Base-by-base conservation (phyloP, 2,329 filamentous ascomycete species). In the Fusarium vanettenii region DNA sequence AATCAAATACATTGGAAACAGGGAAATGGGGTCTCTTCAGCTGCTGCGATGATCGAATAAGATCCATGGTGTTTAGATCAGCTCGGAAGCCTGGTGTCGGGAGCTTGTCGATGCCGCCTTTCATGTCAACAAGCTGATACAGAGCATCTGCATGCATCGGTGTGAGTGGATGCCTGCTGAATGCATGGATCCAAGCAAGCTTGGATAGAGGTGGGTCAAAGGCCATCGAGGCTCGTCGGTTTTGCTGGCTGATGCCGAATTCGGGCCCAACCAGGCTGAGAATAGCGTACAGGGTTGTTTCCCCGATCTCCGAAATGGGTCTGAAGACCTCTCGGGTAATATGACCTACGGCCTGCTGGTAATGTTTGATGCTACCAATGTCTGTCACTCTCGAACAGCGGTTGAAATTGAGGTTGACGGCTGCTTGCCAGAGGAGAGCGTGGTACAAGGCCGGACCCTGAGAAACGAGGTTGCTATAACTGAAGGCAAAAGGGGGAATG, bases 371-470 rank as follows among this genome's bases (percentile, higher is more conserved):
- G 22, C 56, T 59, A 6, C 35, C 56, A 1, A 59, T 18, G 2
- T 59, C 56, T 2, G 56, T 59, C 18, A 59, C 56, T 5, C 25
- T n/a, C 2, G 56, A 59, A 20, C 22, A 27, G 5, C 33, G 4
- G 56, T 59, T 59, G 56, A 59, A 59, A 35, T 59, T 59, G 20
- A 59, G 56, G 22, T 59, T 59, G 56, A 59, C 56, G 14, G 56
- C 56, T 41, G 56, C 33, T 41, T 59, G 56, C 56, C 56, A 59
- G 16, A 59, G 56, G 4, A 59, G 33, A 11, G 56, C 56, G 22
- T 59, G 56, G 13, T 59, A 59, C 25, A 59, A 27, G 10, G 56
- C 18, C 4, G 56, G 56, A 2, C 56, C 56, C 6, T 59, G 56
- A n/a, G 35, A 35, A 20, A 59, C 35, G 56, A 59, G 56, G 22